Conservation (phyloP, 177 flowering plant species). For the Telopea speciosissima region DNA sequence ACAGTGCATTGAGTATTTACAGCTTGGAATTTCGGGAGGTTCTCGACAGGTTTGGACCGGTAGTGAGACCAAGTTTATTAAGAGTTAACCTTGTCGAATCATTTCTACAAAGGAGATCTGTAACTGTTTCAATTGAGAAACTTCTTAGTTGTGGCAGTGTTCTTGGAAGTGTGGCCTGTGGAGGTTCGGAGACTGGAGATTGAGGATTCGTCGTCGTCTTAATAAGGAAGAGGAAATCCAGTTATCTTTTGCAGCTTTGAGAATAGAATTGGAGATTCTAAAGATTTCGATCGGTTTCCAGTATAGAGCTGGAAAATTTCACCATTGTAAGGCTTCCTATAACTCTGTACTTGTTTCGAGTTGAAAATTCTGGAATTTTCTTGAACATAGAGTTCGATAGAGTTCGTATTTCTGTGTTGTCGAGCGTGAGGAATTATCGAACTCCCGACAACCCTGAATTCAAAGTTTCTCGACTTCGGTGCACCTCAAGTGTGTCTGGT, state of each 20-base stretch:
- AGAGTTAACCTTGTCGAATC: neutral
- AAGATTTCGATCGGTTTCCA: neutral
- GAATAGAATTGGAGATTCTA: neutral
- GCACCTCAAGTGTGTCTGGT: neutral
- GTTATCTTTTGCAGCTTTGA: neutral
- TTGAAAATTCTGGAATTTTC: neutral
- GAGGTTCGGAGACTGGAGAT: neutral
- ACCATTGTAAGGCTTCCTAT: neutral
- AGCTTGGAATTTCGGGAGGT: neutral
- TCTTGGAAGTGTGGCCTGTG: neutral
- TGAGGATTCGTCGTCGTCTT: neutral
- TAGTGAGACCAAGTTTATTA: too few species aligned
- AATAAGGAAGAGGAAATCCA: neutral
- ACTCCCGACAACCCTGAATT: neutral
- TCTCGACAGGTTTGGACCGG: neutral
- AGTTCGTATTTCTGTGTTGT: neutral
- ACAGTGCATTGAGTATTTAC: neutral
- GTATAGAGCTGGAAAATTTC: neutral
- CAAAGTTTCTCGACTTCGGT: neutral
- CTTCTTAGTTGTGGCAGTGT: neutral
- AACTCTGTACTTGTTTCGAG: neutral
- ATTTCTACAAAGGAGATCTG: neutral
- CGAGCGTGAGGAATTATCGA: neutral
- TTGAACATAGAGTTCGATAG: neutral
- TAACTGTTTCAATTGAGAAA: neutral